Conservation (phyloP, 768 basidiomycete genomes). For the Pleurotus giganteus region DNA sequence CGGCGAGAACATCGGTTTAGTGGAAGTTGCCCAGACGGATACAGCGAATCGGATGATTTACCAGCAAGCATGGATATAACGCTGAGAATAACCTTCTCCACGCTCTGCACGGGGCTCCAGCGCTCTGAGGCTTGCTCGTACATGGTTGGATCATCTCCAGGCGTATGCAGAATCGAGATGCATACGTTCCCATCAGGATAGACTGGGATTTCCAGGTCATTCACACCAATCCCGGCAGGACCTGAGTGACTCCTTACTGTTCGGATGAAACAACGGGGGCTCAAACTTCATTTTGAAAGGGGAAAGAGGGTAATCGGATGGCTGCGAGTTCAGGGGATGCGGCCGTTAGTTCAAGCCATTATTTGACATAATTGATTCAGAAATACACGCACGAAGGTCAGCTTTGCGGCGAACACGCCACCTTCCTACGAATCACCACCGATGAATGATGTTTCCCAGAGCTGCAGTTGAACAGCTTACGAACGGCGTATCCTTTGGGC, state of each 20-base stretch:
- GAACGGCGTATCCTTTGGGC: constrained; percentile 93
- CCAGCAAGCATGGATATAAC: constrained; percentile 98
- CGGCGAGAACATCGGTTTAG: background rate
- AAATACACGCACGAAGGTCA: constrained; percentile 78
- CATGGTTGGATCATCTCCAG: constrained; percentile 87
- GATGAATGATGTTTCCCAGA: constrained; percentile 2
- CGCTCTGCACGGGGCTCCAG: constrained; percentile 98
- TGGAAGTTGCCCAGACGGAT: background rate
- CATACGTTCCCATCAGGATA: constrained; percentile 97
- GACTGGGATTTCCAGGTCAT: constrained; percentile 46
- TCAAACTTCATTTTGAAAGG: constrained; percentile 99
- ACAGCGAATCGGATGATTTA: constrained; percentile 29
- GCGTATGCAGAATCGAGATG: constrained; percentile 96
- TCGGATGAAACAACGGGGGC: constrained; percentile 95
- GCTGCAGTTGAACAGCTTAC: constrained; percentile 42
- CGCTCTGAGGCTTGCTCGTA: constrained; percentile 95
- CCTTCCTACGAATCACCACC: constrained; percentile 63
- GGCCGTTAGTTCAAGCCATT: constrained; percentile 2
- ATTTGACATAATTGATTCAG: constrained; percentile 27
- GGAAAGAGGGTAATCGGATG: constrained; percentile 91
- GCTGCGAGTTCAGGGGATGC: constrained; percentile 41
- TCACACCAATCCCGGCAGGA: constrained; percentile 12
- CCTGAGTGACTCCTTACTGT: constrained; percentile 59
- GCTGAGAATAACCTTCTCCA: constrained; percentile 94
- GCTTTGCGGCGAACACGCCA: constrained; percentile 87